Base-by-base conservation (phyloP, 2,329 filamentous ascomycete species). In the Mycocentrospora acerina region DNA sequence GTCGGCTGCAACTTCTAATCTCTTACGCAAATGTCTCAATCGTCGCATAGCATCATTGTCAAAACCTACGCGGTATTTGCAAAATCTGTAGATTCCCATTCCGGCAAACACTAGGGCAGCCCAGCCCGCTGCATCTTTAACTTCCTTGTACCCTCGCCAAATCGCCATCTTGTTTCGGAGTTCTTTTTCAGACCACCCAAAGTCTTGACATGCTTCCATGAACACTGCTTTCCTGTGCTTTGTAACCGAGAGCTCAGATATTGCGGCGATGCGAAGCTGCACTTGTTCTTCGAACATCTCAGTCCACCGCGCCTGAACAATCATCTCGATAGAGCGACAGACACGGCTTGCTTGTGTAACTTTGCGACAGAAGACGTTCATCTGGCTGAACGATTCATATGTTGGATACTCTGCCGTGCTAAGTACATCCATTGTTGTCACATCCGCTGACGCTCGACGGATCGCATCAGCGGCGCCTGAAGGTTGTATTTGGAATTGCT, bases 91-190 rank as follows among this genome's bases (percentile, higher is more conserved):
- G 11, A 81, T 71, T 2, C 78, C 78, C 62, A 76, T 76, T 24
- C 78, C 77, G 4, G 78, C 73, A 47, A 81, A 81, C 2, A 80
- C 72, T 3, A 81, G 67, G 9, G 75, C 70, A 2, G 71, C 72
- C 77, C 77, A 81, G 3, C 78, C 78, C 3, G 74, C 78, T 13
- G 72, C 70, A 34, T 78, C 73, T 58, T 79, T 76, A 49, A 81
- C 79, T 53, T 80, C 76, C 46, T 77, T 73, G 55, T 81, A 81
- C 9, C 78, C 77, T 35, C 76, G 71, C 78, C 78, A 81, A 39
- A 81, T 71, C 1, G 69, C 71, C 58, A 62, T 62, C 37, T 72
- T 72, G 47, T 81, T 81, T 10, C 78, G 70, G 13, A 80, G 55
- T 42, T 81, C 77, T 49, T 80, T 80, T 48, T 80, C 78, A 4